Evolutionary conservation across 148 eudicot genomes (phyloP).

Genomic region (Diospyros kaki): DNA sequence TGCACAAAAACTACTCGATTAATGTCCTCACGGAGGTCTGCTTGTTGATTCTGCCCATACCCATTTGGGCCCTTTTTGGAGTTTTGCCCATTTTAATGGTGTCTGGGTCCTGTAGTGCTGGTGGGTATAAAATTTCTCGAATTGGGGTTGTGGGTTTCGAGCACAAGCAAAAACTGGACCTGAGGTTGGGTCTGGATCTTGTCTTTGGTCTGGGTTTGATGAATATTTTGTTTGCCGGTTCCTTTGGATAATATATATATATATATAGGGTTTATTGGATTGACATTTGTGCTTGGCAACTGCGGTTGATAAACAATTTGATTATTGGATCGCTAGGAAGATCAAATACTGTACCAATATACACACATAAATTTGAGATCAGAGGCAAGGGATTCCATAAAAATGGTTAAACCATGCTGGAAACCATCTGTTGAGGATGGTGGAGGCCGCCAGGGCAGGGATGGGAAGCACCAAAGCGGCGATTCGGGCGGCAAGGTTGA

Average conservation of each 20-base stretch:
- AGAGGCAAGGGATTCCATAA: conserved; percentile 15
- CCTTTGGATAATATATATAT: conserved; percentile 32
- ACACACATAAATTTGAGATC: conserved; percentile 1
- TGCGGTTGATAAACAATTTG: not conserved
- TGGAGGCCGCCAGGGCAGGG: conserved; percentile 13
- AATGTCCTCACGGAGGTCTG: conserved; percentile 34
- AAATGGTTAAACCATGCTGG: conserved; percentile 70
- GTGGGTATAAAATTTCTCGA: conserved; percentile 29
- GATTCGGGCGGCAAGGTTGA: conserved; percentile 46
- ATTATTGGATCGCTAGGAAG: not conserved
- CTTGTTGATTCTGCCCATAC: conserved; percentile 54
- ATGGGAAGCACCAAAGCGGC: conserved; percentile 19
- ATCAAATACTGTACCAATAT: too few relatives aligned
- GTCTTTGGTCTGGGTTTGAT: conserved; percentile 17
- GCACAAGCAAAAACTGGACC: conserved; percentile 33
- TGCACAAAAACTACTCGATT: conserved; percentile 28
- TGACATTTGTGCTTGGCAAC: not conserved
- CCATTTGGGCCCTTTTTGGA: conserved; percentile 28
- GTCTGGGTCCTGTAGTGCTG: conserved; percentile 38
- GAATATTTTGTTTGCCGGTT: conserved; percentile 32
- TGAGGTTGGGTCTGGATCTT: conserved; percentile 19
- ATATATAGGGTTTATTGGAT: not conserved
- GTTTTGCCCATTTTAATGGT: conserved; percentile 43
- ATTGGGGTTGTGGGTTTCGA: conserved; percentile 35
- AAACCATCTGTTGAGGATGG: conserved; percentile 49